Conservation (phyloP, 129 eudicot species). For the Escallonia herrerae region DNA sequence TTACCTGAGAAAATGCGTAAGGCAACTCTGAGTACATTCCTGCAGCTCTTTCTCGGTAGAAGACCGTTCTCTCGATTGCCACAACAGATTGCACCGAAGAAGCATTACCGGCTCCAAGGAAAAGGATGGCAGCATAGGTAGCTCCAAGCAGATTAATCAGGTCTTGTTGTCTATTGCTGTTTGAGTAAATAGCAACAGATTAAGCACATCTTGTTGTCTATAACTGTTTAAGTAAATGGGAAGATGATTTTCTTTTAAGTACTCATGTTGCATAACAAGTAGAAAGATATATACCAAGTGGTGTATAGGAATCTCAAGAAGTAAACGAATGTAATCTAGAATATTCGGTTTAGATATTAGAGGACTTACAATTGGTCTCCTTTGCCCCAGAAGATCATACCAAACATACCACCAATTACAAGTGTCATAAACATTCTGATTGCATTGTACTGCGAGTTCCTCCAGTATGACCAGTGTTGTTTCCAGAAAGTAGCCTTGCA, state of each 20-base stretch:
- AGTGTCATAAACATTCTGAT: slow-evolving; percentile 33
- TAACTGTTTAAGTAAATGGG: slow-evolving; percentile 17
- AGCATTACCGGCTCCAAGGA: slow-evolving; percentile 40
- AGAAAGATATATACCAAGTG: too few relatives aligned
- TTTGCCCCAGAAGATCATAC: slow-evolving; percentile 32
- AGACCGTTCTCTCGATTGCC: slow-evolving; percentile 35
- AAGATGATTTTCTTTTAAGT: too few relatives aligned
- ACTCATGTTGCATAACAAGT: too few relatives aligned
- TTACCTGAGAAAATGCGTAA: slow-evolving; percentile 46
- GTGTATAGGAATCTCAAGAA: too few relatives aligned
- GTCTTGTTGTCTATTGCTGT: slow-evolving; percentile 32
- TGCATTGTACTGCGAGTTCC: slow-evolving; percentile 37
- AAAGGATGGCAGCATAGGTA: slow-evolving; percentile 27
- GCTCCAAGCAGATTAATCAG: slow-evolving; percentile 33
- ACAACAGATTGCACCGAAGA: slow-evolving; percentile 40
- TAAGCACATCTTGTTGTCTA: slow-evolving; percentile 30
- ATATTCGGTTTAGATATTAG: too few relatives aligned
- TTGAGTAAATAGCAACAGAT: slow-evolving; percentile 17
- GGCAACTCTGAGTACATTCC: slow-evolving; percentile 48
- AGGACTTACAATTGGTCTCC: slow-evolving; percentile 29
- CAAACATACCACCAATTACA: slow-evolving; percentile 29
- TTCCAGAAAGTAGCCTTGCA: slow-evolving; percentile 54
- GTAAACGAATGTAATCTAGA: too few relatives aligned
- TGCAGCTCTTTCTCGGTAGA: slow-evolving; percentile 46
- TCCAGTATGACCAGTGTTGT: slow-evolving; percentile 49